These are phyloP conservation scores for Spirogloea muscicola DNA, from an alignment of 139 green algal genomes.

Conservation along the genomic window DNA sequence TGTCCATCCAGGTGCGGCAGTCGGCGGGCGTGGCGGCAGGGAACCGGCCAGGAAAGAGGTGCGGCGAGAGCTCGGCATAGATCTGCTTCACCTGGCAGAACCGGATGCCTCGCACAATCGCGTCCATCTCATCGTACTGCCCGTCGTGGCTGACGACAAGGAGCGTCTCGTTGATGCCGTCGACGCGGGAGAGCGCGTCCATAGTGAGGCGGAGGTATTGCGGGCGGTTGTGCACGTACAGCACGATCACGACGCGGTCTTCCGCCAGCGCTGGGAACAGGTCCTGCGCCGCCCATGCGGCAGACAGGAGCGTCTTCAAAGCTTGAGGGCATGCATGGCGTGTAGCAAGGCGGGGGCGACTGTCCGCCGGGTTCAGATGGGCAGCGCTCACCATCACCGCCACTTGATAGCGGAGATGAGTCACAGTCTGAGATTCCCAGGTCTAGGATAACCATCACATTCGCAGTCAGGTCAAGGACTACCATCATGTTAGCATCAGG, in stretches of 20 bases:
- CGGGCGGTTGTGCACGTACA: conserved; percentile 38
- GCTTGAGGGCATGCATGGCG: too few species aligned
- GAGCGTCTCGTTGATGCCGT: conserved; percentile 39
- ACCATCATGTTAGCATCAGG: too few species aligned
- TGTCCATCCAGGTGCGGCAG: not conserved
- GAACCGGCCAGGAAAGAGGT: conserved; percentile 20
- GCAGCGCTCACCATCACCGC: too few species aligned
- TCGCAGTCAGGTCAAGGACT: too few species aligned
- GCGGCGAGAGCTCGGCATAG: conserved; percentile 14
- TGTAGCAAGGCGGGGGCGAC: too few species aligned
- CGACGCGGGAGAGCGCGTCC: conserved; percentile 7
- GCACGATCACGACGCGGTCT: conserved; percentile 21
- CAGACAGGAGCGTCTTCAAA: too few species aligned
- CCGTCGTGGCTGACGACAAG: conserved; percentile 33
- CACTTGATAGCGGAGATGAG: too few species aligned
- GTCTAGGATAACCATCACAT: too few species aligned
- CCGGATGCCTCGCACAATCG: conserved; percentile 18
- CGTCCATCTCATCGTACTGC: conserved; percentile 25
- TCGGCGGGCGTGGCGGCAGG: conserved; percentile 9
- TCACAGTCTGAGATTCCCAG: too few species aligned
- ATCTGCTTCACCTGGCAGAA: conserved; percentile 35
- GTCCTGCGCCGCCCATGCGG: too few species aligned
- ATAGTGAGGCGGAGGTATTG: conserved; percentile 26
- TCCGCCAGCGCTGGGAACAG: too few species aligned
- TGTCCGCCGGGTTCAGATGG: too few species aligned